phyloP scores from a whole-genome alignment of 495 filamentous ascomycete species.

The Annulohypoxylon bovei region DNA sequence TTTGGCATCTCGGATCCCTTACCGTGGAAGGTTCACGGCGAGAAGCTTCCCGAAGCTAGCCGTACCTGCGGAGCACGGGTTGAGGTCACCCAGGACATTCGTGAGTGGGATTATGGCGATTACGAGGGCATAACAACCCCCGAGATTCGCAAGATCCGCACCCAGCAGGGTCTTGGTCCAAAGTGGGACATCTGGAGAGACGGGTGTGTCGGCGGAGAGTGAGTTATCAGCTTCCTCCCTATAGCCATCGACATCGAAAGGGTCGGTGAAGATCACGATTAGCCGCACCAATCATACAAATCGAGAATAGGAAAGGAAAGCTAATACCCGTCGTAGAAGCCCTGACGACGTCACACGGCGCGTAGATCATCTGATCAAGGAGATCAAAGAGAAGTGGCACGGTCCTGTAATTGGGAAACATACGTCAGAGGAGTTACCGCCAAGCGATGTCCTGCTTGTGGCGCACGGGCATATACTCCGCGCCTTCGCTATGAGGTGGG shows the following conservation, averaged over 20 bases:
- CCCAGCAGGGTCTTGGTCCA: conserved; percentile 64
- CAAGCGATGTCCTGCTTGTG: conserved; percentile 68
- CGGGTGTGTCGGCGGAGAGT: conserved; percentile 77
- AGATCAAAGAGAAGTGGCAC: conserved; percentile 73
- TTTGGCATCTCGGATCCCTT: conserved; percentile 54
- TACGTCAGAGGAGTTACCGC: conserved; percentile 49
- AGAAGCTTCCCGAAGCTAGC: conserved; percentile 39
- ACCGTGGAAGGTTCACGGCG: conserved; percentile 59
- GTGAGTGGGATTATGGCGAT: conserved; percentile 96
- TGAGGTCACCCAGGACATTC: conserved; percentile 77
- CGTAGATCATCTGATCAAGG: conserved; percentile 77
- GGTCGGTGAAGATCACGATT: neutral
- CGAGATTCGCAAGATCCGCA: conserved; percentile 71
- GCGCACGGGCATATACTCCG: conserved; percentile 90
- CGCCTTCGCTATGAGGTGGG: conserved; percentile 92
- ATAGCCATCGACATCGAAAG: neutral
- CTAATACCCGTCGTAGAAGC: conserved; percentile 52
- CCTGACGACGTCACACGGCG: conserved; percentile 73
- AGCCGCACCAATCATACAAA: neutral
- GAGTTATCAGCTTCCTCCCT: conserved; percentile 36
- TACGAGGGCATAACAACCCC: conserved; percentile 90
- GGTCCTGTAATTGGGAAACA: conserved; percentile 59
- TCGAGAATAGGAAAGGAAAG: neutral
- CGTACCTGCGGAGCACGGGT: conserved; percentile 61
- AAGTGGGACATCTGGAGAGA: conserved; percentile 87